Evolutionary conservation across 192 early-diverging fungal species (phyloP), one percentile per base, ranked within the genome.

Genomic region (Spinellus fusiger): DNA sequence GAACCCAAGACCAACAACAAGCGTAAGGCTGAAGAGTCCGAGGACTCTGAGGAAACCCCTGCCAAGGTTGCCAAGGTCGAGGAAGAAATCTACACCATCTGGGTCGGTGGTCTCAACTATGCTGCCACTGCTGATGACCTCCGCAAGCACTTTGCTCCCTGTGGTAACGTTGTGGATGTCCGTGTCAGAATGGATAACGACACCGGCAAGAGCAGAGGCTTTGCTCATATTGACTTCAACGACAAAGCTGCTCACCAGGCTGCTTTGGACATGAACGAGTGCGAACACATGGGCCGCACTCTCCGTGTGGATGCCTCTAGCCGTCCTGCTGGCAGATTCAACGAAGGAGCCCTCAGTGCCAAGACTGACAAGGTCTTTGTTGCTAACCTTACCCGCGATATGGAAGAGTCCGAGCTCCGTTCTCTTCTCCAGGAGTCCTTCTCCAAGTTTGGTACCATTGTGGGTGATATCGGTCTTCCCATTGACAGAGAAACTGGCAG

Each of bases 171-270:
- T 58, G 63, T 67, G 5, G 79, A 77, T 57, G 89, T 86, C 27
- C 87, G 93, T 49, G 29, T 63, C 23, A 29, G 61, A 28, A 87
- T 72, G 56, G 86, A 93, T 59, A 70, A 68, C 18, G 79, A 82
- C 55, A 81, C 83, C 35, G 86, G 88, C 52, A 73, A 74, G 51
- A 82, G 90, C 44, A 92, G 87, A 70, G 92, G 92, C 33, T 95
- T 90, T 71, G 95, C 86, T 55, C 94, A 96, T 79, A 83, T 98
- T 31, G 92, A 96, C 59, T 96, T 96, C 68, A 72, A 79, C 52
- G 65, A 65, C 40, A 62, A 77, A 23, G 89, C 80, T 55, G 78
- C 71, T 33, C 87, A 84, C 56, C 68, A 86, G 48, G 83, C 81
- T 63, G 93, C 92, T 10, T 54, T 87, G 50, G 76, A 77, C 33